Percentiles rank a stretch among this genome's conserved stretches.
Evolutionary conservation across 768 basidiomycete genomes (phyloP).

Genomic region (Lactarius pseudohatsudake): DNA sequence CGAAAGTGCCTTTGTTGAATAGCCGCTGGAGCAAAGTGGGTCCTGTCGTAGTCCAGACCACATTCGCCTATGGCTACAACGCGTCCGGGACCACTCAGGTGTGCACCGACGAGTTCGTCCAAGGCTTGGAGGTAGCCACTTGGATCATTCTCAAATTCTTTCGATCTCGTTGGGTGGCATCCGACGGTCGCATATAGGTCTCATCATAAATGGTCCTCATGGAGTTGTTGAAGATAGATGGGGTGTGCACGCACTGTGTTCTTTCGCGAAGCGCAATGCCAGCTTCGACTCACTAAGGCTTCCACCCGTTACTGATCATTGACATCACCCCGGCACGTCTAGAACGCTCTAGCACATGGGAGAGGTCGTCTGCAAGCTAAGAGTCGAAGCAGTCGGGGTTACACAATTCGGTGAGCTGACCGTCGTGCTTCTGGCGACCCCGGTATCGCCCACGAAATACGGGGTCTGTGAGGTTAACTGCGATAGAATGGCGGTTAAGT

Average conservation of each 20-base stretch:
- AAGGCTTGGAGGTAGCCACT: slow-evolving; percentile 64
- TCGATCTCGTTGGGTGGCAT: slow-evolving; percentile 75
- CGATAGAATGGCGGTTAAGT: background rate
- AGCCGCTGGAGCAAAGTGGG: slow-evolving; percentile 58
- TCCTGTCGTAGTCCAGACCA: slow-evolving; percentile 79
- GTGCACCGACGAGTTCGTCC: slow-evolving; percentile 50
- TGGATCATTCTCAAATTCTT: slow-evolving; percentile 59
- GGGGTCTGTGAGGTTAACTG: slow-evolving; percentile 43
- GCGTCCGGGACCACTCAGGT: slow-evolving; percentile 53
- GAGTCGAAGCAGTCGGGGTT: background rate
- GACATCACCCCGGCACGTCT: slow-evolving; percentile 58
- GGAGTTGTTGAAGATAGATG: background rate
- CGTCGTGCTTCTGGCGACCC: slow-evolving; percentile 40
- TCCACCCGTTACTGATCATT: slow-evolving; percentile 77
- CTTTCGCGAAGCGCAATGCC: slow-evolving; percentile 59
- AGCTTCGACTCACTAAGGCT: slow-evolving; percentile 61
- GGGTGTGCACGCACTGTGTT: slow-evolving; percentile 42
- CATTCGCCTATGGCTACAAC: slow-evolving; percentile 79
- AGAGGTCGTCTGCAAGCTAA: slow-evolving; percentile 55
- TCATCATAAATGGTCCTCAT: slow-evolving; percentile 29
- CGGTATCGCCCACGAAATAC: slow-evolving; percentile 41
- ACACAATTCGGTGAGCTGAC: slow-evolving; percentile 25
- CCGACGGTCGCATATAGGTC: slow-evolving; percentile 74
- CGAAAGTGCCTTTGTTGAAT: slow-evolving; percentile 67
- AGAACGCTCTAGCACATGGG: slow-evolving; percentile 55